These are phyloP conservation scores for Monosporozyma unispora DNA, from an alignment of 805 yeast species.

Conservation along the genomic window DNA sequence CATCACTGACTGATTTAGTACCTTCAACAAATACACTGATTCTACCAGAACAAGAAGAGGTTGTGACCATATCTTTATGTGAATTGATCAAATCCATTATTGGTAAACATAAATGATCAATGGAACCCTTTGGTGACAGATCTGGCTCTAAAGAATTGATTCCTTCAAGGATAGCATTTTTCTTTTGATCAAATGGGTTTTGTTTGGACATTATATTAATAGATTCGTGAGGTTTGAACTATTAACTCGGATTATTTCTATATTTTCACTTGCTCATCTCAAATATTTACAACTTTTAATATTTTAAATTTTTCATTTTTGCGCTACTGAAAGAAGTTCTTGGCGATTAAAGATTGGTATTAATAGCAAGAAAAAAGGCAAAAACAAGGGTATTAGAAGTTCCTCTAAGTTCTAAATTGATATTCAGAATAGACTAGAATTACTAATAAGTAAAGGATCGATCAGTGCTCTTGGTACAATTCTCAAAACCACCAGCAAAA, in stretches of 20 bases:
- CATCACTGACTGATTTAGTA: constrained; percentile 32
- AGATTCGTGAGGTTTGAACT: background rate
- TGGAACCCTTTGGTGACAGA: constrained; percentile 80
- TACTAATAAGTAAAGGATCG: no score
- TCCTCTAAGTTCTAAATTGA: no score
- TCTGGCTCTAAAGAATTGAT: constrained; percentile 44
- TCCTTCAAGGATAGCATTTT: constrained; percentile 43
- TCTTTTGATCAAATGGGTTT: constrained; percentile 62
- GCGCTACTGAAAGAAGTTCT: no score
- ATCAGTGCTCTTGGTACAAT: no score
- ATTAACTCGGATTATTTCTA: background rate
- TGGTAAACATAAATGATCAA: constrained; percentile 68
- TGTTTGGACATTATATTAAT: background rate
- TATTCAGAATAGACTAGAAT: no score
- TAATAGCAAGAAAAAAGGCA: no score
- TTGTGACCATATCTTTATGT: constrained; percentile 63
- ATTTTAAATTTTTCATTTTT: background rate
- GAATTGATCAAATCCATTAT: constrained; percentile 59
- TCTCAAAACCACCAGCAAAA: no score
- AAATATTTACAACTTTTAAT: background rate
- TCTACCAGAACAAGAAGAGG: constrained; percentile 84
- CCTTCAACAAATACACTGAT: constrained; percentile 80
- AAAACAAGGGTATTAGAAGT: no score
- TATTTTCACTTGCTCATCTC: background rate
- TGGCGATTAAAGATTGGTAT: no score